Percentiles rank a stretch among this genome's conserved stretches.
Evolutionary conservation across 495 filamentous ascomycete genomes (phyloP).

Genomic region (Xylaria sp.): DNA sequence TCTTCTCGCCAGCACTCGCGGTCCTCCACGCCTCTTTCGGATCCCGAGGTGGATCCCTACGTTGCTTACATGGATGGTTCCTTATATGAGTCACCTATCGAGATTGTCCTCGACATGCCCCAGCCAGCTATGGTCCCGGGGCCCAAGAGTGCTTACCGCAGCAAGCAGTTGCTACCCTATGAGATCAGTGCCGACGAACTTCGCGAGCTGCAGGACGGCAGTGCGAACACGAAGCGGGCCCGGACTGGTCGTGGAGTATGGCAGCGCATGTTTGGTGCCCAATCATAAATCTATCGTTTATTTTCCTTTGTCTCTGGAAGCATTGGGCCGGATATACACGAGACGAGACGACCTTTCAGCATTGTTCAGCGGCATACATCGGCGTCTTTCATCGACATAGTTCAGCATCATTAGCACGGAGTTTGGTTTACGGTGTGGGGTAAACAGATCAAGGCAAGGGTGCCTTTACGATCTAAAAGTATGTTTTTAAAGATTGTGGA

Average conservation of each 20-base stretch:
- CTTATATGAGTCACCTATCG: constrained; percentile 49
- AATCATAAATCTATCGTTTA: constrained; percentile 16
- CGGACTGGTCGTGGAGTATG: constrained; percentile 47
- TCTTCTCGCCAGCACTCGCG: constrained; percentile 46
- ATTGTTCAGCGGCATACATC: constrained; percentile 23
- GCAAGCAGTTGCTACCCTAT: constrained; percentile 50
- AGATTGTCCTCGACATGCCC: constrained; percentile 45
- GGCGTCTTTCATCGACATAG: constrained; percentile 27
- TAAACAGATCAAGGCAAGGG: constrained; percentile 14
- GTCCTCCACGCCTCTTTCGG: constrained; percentile 53
- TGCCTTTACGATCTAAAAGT: constrained; percentile 16
- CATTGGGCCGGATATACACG: constrained; percentile 21
- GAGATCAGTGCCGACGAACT: constrained; percentile 55
- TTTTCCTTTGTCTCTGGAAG: constrained; percentile 22
- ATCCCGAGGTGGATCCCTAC: constrained; percentile 41
- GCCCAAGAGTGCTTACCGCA: constrained; percentile 27
- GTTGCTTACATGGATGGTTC: constrained; percentile 43
- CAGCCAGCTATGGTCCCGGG: constrained; percentile 28
- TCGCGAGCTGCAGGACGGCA: constrained; percentile 46
- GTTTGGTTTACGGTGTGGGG: constrained; percentile 17
- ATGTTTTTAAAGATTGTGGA: constrained; percentile 1
- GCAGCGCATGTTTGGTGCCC: constrained; percentile 48
- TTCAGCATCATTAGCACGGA: constrained; percentile 28
- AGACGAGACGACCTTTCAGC: constrained; percentile 21
- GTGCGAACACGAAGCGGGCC: constrained; percentile 46